Evolutionary conservation across 1,284 basidiomycete genomes (phyloP).

Genomic region (Marasmius oreades): DNA sequence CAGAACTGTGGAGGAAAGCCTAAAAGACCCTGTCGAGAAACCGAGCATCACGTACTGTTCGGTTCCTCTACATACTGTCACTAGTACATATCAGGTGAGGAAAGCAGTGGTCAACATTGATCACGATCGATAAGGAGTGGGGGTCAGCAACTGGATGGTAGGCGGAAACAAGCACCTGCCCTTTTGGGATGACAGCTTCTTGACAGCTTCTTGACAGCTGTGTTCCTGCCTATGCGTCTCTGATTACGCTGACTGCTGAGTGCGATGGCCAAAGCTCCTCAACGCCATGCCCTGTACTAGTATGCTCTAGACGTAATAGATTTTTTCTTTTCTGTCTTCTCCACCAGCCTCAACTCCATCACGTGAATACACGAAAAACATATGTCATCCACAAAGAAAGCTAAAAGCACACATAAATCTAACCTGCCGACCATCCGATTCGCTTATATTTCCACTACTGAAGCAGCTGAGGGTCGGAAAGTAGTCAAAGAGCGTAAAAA

Average conservation of each 20-base stretch:
- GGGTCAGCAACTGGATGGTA: too few relatives aligned
- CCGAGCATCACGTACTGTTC: too few relatives aligned
- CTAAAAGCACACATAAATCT: background rate
- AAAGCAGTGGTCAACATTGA: too few relatives aligned
- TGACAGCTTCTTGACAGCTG: background rate
- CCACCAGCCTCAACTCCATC: background rate
- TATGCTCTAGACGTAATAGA: background rate
- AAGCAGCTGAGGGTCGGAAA: background rate
- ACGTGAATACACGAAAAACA: background rate
- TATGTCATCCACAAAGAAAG: background rate
- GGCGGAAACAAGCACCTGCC: too few relatives aligned
- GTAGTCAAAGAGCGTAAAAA: background rate
- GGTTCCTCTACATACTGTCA: too few relatives aligned
- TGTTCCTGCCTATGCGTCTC: background rate
- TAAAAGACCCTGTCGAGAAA: too few relatives aligned
- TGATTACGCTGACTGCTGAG: background rate
- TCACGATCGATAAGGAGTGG: too few relatives aligned
- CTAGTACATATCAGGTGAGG: too few relatives aligned
- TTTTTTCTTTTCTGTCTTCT: background rate
- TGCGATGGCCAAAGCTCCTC: background rate
- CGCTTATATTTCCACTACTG: background rate
- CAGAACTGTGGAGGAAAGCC: too few relatives aligned
- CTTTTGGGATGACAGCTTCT: background rate
- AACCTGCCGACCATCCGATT: background rate
- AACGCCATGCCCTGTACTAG: background rate